These are phyloP conservation scores for Beta vulgaris DNA, from an alignment of 148 eudicot species.

Conservation along the genomic window DNA sequence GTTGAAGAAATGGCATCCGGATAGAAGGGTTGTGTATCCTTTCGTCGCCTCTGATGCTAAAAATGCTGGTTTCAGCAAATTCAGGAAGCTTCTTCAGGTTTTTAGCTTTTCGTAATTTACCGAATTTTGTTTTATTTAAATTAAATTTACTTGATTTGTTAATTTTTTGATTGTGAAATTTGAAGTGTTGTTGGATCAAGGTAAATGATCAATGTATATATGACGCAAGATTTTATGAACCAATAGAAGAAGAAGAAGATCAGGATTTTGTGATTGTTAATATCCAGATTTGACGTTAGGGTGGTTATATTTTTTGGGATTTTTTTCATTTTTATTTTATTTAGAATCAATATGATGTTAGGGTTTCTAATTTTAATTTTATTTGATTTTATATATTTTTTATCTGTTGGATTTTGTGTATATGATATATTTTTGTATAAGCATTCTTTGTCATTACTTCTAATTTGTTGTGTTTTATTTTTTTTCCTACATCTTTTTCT, in stretches of 20 bases:
- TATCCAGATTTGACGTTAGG: no score
- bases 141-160: not conserved
- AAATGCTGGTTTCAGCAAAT: conserved; percentile 75
- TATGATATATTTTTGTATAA: no score
- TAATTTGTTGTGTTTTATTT: no score
- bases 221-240: conserved; percentile 84
- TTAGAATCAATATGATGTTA: no score
- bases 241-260: conserved; percentile 66
- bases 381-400: no score
- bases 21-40: conserved; percentile 55
- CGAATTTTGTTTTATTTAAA: not conserved
- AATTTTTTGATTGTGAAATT: not conserved
- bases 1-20: conserved; percentile 89
- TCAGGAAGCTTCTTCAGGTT: conserved; percentile 95
- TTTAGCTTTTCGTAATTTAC: not conserved
- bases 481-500: no score
- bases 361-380: no score
- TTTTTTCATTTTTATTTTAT: no score
- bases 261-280: no score
- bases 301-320: no score
- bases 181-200: conserved; percentile 78
- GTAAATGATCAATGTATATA: conserved; percentile 77
- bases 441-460: no score
- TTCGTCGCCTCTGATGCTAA: conserved; percentile 63
- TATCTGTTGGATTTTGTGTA: no score